Base-by-base conservation (phyloP, 1,284 basidiomycete genomes). In the Coniophora puteana region DNA sequence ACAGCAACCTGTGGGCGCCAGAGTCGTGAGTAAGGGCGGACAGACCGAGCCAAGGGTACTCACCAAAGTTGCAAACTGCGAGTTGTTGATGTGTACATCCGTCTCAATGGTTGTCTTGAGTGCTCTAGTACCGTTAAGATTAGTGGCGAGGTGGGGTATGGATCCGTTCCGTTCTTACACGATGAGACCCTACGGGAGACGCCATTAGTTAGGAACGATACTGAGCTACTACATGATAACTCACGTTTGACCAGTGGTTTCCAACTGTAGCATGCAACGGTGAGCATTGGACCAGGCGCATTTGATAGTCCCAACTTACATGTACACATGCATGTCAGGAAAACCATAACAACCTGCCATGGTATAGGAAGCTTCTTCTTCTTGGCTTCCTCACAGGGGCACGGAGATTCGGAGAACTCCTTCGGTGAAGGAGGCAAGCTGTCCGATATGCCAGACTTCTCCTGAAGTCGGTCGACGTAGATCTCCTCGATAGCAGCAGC, bases 171-270 rank as follows among this genome's bases (percentile, higher is more conserved):
- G 4, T 32, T 51, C 59, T 38, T 44, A 69, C 62, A 68, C 65
- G 41, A 69, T 67, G 36, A 71, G 53, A 37, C 64, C 66, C 68
- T 69, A 40, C n/a, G 11, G 16, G 14, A 17, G 4, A n/a, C 18
- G 30, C 6, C n/a, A 13, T 25, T 31, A 4, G 24, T 25, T 3
- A 41, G 22, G n/a, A 16, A 6, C 32, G 22, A 8, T 35, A 22
- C 11, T 27, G n/a, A 35, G 16, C 34, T 8, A n/a, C 16, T 27
- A 24, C 18, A n/a, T 40, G n/a, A 26, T 14, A 8, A 46, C 59
- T 41, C 46, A 70, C 68, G 48, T 68, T 69, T 8, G 68, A 70
- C 69, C 69, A 71, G 46, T 71, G 69, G 49, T 70, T 69, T 3
- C 69, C 69, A 41, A 71, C 69, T 71, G 36, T 7, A 33, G 30